Conservation (phyloP, 192 early-diverging fungal species). For the Phlyctochytrium arcticum region DNA sequence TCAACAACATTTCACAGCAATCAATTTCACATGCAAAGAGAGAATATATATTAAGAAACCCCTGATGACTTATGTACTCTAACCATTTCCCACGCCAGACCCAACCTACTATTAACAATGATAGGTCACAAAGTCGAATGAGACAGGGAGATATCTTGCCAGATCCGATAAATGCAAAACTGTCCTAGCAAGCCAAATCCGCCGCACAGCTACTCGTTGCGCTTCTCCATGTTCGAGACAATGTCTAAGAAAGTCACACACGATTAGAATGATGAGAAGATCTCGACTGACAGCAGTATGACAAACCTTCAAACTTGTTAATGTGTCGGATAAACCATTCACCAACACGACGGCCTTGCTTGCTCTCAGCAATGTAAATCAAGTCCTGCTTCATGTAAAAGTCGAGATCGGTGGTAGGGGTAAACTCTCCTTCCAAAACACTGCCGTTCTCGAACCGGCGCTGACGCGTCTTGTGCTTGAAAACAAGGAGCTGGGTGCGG, state of each 20-base stretch:
- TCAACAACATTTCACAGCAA: too few relatives aligned
- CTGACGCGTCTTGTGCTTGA: slow-evolving; percentile 93
- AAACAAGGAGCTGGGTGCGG: slow-evolving; percentile 79
- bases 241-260: slow-evolving; percentile 21
- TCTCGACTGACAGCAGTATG: neutral
- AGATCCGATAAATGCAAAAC: too few relatives aligned
- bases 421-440: slow-evolving; percentile 82
- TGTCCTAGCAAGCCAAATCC: too few relatives aligned
- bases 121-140: too few relatives aligned
- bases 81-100: too few relatives aligned
- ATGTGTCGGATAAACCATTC: slow-evolving; percentile 97
- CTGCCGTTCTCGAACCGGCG: slow-evolving; percentile 74
- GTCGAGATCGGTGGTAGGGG: slow-evolving; percentile 80
- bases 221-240: slow-evolving; percentile 30
- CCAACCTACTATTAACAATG: too few relatives aligned
- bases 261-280: neutral
- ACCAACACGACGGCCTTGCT: slow-evolving; percentile 85
- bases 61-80: too few relatives aligned
- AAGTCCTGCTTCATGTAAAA: slow-evolving; percentile 92
- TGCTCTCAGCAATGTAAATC: slow-evolving; percentile 92
- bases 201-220: slow-evolving; percentile 5
- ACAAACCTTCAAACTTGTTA: slow-evolving; percentile 76
- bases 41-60: too few relatives aligned
- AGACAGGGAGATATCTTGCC: too few relatives aligned
- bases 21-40: too few relatives aligned